Base-by-base conservation (phyloP, 495 filamentous ascomycete species). In the Podospora didyma region DNA sequence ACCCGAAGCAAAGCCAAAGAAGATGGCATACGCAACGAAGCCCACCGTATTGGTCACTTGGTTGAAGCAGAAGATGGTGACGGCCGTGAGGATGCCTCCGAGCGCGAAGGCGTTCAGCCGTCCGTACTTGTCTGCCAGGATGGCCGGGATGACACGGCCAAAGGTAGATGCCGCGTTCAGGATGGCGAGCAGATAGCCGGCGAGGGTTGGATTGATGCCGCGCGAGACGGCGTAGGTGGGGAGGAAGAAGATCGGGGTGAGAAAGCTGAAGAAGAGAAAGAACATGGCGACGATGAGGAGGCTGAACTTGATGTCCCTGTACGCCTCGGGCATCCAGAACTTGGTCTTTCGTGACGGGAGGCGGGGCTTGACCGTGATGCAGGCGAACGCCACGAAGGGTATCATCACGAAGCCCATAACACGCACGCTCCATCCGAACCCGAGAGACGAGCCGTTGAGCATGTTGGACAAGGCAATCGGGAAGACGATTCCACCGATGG, bases 341-440 rank as follows among this genome's bases (percentile, higher is more conserved):
- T 56, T 58, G 0, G 65, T 71, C 7, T 69, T 65, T 1, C 78
- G 62, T 2, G 75, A 74, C 16, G 78, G 76, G 1, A 84, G 62
- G 0, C 82, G 73, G 3, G 72, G 57, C 42, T 63, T 69, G 16
- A 85, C 61, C 1, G 72, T 62, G 5, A 77, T 19, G 42, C 67
- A 67, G 12, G 76, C 63, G n/a, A 84, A 67, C 0, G 51, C 41
- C 9, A 84, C 53, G 47, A 83, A 34, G n/a, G 76, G 73, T 2
- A 81, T 48, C 17, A 79, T 72, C 26, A 86, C 62, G 62, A 89
- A 86, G 1, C 75, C 85, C 14, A 81, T 66, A 20, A 86, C 73
- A 6, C 85, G 72, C 2, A 86, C 75, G 0, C 81, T 69, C 86
- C 85, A 88, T 14, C 72, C 82, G 49, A 86, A 89, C 2, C 79